Percentiles rank a stretch among this genome's conserved stretches.
Evolutionary conservation across 345 rosid genomes (phyloP).

Genomic region (Populus pruinosa): DNA sequence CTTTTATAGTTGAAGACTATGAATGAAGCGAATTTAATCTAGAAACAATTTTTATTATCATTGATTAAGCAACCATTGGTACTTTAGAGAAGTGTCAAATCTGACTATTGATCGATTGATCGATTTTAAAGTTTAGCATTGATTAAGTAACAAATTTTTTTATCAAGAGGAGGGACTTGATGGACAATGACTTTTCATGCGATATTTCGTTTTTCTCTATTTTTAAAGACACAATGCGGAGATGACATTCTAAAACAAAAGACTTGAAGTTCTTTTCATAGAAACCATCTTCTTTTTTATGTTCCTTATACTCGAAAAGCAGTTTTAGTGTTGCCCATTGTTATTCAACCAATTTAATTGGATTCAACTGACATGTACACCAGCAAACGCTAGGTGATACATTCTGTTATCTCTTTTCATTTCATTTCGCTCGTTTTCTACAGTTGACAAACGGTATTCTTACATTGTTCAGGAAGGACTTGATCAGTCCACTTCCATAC

Average conservation of each 20-base stretch:
- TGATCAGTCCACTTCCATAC: conserved; percentile 51
- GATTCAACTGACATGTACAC: neutral
- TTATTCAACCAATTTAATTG: neutral
- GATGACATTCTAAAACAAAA: too few relatives aligned
- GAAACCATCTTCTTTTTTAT: neutral
- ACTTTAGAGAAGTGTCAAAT: neutral
- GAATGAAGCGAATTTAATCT: neutral
- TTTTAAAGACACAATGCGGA: too few relatives aligned
- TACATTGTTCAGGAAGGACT: conserved; percentile 62
- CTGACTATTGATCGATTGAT: neutral
- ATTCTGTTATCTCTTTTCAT: neutral
- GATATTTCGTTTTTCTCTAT: too few relatives aligned
- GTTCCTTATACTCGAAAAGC: neutral
- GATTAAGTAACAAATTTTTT: neutral
- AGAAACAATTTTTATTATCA: neutral
- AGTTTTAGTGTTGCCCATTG: neutral
- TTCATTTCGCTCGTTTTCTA: neutral
- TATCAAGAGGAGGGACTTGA: neutral
- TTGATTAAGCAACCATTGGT: neutral
- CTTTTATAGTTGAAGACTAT: neutral
- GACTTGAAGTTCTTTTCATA: neutral
- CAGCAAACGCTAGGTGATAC: neutral
- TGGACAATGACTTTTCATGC: neutral
- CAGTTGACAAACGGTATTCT: conserved; percentile 9
- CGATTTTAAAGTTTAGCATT: neutral